Base-by-base conservation (phyloP, 2,329 filamentous ascomycete species). In the Rutstroemia sp. region DNA sequence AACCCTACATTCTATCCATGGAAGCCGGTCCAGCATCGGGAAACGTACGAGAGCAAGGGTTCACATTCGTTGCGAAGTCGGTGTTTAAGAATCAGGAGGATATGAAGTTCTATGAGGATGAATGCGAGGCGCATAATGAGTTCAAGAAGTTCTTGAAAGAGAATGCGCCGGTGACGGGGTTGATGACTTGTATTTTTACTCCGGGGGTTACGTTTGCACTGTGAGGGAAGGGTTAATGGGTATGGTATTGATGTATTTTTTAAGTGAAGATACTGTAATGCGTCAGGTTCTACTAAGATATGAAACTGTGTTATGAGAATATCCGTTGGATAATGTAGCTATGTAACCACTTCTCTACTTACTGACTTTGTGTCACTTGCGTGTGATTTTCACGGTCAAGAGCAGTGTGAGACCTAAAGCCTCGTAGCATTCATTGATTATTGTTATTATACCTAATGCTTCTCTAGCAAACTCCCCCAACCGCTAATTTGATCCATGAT, bases 91-190 rank as follows among this genome's bases (percentile, higher is more conserved):
- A 72, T n/a, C 61, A 77, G 47, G 78, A 78, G 21, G 81, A 83
- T 62, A 79, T 83, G 76, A 71, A 78, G 46, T 83, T 75, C 66
- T 84, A 82, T 64, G 80, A 83, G 64, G 73, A 69, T 5, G 71
- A 78, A 57, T 81, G 79, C 61, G 73, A 73, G 61, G 79, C 78
- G 23, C 81, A 84, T 62, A 70, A 70, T 56, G 74, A 71, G 19
- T 69, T 82, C 59, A 78, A 78, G 66, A 40, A 21, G 5, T 57
- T 58, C 44, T 49, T 61, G 51, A 64, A 51, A 38, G 53, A 54
- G 40, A 57, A 61, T 42, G 58, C 57, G 17, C 56, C 51, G n/a
- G 54, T 60, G 25, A 40, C 48, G 34, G 62, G 60, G 14, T 21
- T 62, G 16, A 58, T 64, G 62, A 63, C 56, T 36, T 46, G 62